Percentiles rank a stretch among this genome's conserved stretches.
Conservation (phyloP, 345 rosid genomes). For the Iberis pinnata region DNA sequence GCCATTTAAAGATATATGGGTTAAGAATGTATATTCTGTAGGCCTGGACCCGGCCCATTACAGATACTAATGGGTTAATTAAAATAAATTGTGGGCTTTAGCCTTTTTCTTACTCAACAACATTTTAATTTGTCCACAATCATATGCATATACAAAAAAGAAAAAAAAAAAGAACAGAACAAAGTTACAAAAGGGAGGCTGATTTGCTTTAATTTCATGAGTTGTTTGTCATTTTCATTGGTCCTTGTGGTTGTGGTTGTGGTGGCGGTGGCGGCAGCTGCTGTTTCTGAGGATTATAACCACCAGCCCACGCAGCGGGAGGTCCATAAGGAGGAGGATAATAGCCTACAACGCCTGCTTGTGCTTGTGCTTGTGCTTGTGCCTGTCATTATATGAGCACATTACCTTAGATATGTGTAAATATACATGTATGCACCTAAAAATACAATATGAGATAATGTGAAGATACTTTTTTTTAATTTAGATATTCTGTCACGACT, state of each 20-base stretch:
- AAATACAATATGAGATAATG: slow-evolving; percentile 8
- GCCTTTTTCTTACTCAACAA: background rate
- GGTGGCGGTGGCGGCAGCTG: no score
- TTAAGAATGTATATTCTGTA: background rate
- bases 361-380: slow-evolving; percentile 37
- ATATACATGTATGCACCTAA: background rate
- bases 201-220: background rate
- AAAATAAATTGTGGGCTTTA: background rate
- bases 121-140: background rate
- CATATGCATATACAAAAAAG: background rate
- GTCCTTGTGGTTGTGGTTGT: slow-evolving; percentile 33
- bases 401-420: slow-evolving; percentile 1
- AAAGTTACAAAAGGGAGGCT: slow-evolving; percentile 14
- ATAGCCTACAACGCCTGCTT: slow-evolving; percentile 53
- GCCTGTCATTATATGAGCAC: slow-evolving; percentile 11
- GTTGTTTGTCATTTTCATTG: slow-evolving; percentile 34
- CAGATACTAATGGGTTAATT: background rate
- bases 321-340: slow-evolving; percentile 63
- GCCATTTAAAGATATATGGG: background rate
- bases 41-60: background rate
- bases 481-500: slow-evolving; percentile 2
- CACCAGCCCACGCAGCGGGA: slow-evolving; percentile 57
- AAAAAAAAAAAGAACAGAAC: background rate
- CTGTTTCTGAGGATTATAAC: slow-evolving; percentile 57
- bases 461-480: background rate